These are phyloP conservation scores for Colletotrichum sidae DNA, from an alignment of 2,329 filamentous ascomycete genomes.

Conservation along the genomic window DNA sequence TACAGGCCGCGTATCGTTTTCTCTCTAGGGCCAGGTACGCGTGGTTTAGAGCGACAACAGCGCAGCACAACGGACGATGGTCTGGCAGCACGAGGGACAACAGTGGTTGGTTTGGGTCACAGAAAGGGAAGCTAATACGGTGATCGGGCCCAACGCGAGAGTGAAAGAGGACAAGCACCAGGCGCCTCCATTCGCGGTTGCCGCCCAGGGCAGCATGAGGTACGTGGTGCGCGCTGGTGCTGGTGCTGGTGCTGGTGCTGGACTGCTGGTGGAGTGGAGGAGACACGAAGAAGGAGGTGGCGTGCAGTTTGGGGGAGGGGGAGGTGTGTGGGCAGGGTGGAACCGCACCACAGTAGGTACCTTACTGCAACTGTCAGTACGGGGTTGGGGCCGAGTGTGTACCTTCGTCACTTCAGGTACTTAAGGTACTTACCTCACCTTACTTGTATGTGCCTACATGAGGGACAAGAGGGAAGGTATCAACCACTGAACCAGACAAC, in stretches of 20 bases:
- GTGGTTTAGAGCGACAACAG: constrained; percentile 3
- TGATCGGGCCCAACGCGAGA: constrained; percentile 34
- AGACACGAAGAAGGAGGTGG: constrained; percentile 18
- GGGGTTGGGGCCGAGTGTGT: too few species aligned
- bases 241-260: too few species aligned
- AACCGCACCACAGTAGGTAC: background rate
- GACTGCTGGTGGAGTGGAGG: constrained; percentile 8
- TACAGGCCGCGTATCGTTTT: constrained; percentile 17
- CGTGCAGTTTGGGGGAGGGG: constrained; percentile 18
- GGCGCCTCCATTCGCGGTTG: constrained; percentile 31
- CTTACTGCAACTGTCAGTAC: background rate
- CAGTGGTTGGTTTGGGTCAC: constrained; percentile 26
- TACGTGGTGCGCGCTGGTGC: too few species aligned
- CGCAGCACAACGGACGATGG: constrained; percentile 17
- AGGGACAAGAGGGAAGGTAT: too few species aligned
- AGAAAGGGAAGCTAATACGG: constrained; percentile 34
- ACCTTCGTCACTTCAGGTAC: too few species aligned
- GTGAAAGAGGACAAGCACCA: constrained; percentile 35
- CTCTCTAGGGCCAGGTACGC: constrained; percentile 18
- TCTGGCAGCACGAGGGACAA: constrained; percentile 12
- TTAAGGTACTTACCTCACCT: too few species aligned
- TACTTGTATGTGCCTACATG: too few species aligned
- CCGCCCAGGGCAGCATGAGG: background rate
- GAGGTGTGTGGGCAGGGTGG: constrained; percentile 21
- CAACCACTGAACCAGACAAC: too few species aligned